Evolutionary conservation across 108 stramenopile genomes (phyloP), one percentile per base, ranked within the genome.

Genomic region (Pseudonitzschia delicatissima): DNA sequence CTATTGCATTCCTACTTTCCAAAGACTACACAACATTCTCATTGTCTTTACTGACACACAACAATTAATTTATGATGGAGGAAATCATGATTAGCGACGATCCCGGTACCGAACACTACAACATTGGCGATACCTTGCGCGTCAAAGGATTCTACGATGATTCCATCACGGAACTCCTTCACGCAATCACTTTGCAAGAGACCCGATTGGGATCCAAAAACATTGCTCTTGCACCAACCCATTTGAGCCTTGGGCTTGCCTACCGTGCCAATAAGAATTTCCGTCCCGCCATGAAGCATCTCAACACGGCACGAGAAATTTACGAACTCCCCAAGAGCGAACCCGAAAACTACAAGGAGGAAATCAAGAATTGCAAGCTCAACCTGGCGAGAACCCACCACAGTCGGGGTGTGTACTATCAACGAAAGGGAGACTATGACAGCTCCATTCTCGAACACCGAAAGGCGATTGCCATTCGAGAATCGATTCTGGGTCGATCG

Each of bases 331-430:
- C 44, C 7, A 68, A 52, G 44, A 32, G 36, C 3, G 34, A 52
- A 49, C 47, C 11, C 3, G 20, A 20, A 0, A 26, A 64, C 2
- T 64, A 3, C 21, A 12, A 17, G 15, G 3, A 35, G 27, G 45
- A 75, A 34, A 64, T 68, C n/a, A 48, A 34, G 33, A 44, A 64
- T 48, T 68, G 67, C 63, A 65, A 71, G 29, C 39, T 66, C 4
- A 77, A 70, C 58, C 23, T 77, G 17, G 76, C 76, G 11, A 44
- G 69, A 15, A 70, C 64, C n/a, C 69, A 77, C 59, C 68, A 77
- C 32, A 71, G 52, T 20, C 37, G 59, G 29, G 76, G 69, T 6
- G 69, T 77, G 1, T 31, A 36, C 8, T 62, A 62, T 45, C 68
- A 77, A 33, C 69, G 69, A 31, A 25, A 28, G 2, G 76, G 69